A percentile compares a stretch with the other conserved stretches of the same genome.
Conservation (phyloP, 148 eudicot species). For the Vaccinium darrowii region DNA sequence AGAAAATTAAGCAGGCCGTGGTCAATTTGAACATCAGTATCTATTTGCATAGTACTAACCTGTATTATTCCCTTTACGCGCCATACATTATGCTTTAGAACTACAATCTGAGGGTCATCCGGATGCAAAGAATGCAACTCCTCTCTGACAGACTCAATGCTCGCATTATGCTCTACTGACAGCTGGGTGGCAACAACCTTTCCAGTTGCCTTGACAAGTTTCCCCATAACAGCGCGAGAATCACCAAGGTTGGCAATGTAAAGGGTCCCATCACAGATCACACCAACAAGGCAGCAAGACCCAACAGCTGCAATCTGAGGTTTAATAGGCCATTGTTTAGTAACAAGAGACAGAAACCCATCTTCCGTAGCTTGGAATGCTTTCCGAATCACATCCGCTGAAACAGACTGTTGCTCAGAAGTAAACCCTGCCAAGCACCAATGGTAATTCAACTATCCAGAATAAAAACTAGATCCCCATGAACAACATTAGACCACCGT, state of each 20-base stretch:
- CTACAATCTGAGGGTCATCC: conserved; percentile 73
- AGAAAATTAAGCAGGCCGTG: neutral
- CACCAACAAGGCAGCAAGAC: conserved; percentile 78
- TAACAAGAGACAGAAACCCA: conserved; percentile 70
- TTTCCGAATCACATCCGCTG: conserved; percentile 68
- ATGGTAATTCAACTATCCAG: neutral
- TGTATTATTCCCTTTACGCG: conserved; percentile 87
- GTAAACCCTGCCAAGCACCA: conserved; percentile 51
- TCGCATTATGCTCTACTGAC: conserved; percentile 71
- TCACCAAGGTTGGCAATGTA: conserved; percentile 79
- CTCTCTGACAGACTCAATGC: conserved; percentile 77
- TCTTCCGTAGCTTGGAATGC: conserved; percentile 88
- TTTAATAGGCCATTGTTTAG: conserved; percentile 69
- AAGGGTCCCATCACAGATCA: conserved; percentile 59
- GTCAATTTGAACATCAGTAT: conserved; percentile 12
- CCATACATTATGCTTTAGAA: conserved; percentile 81
- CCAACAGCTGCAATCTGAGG: conserved; percentile 91
- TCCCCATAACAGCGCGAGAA: conserved; percentile 79
- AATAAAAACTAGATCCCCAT: neutral
- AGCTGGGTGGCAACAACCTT: conserved; percentile 70
- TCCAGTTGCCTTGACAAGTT: conserved; percentile 65
- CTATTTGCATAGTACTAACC: conserved; percentile 31
- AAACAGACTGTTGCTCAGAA: conserved; percentile 67
- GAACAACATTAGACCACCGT: neutral
- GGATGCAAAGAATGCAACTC: conserved; percentile 77